A percentile compares a stretch with the other conserved stretches of the same genome.
phyloP scores from a whole-genome alignment of 2,329 filamentous ascomycete genomes.

The Stagonosporopsis cucurbitacearum region DNA sequence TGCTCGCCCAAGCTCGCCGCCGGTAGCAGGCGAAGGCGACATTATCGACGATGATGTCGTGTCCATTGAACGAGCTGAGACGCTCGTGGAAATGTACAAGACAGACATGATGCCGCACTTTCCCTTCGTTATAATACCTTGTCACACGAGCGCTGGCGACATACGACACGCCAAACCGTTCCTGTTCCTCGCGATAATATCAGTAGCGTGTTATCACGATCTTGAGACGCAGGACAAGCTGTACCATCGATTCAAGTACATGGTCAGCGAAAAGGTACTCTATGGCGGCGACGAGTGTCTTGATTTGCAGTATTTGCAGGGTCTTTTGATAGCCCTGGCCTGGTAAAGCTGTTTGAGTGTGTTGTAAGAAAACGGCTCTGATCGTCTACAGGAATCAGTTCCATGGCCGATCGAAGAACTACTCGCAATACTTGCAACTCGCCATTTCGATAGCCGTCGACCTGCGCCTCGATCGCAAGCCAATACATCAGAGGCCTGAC shows the following conservation, averaged over 20 bases:
- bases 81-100: constrained; percentile 42
- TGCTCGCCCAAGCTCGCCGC: constrained; percentile 15
- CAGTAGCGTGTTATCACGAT: constrained; percentile 42
- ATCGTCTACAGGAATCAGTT: constrained; percentile 38
- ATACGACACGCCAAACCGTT: constrained; percentile 41
- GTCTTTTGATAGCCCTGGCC: constrained; percentile 36
- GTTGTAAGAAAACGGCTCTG: neutral
- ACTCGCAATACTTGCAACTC: constrained; percentile 40
- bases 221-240: constrained; percentile 44
- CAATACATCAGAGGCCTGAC: constrained; percentile 23
- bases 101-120: constrained; percentile 48
- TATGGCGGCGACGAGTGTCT: constrained; percentile 39
- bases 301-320: constrained; percentile 39
- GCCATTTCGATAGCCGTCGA: constrained; percentile 43
- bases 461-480: constrained; percentile 38
- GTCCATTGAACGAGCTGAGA: constrained; percentile 34
- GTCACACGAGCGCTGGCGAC: constrained; percentile 27
- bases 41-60: constrained; percentile 39
- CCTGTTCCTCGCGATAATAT: constrained; percentile 38
- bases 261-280: constrained; percentile 39
- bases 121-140: constrained; percentile 46
- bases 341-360: constrained; percentile 26
- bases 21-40: constrained; percentile 30
- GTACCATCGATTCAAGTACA: constrained; percentile 39
- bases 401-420: constrained; percentile 37